Conservation (phyloP, 2,329 filamentous ascomycete species). For the Albophoma yamanashiensis region DNA sequence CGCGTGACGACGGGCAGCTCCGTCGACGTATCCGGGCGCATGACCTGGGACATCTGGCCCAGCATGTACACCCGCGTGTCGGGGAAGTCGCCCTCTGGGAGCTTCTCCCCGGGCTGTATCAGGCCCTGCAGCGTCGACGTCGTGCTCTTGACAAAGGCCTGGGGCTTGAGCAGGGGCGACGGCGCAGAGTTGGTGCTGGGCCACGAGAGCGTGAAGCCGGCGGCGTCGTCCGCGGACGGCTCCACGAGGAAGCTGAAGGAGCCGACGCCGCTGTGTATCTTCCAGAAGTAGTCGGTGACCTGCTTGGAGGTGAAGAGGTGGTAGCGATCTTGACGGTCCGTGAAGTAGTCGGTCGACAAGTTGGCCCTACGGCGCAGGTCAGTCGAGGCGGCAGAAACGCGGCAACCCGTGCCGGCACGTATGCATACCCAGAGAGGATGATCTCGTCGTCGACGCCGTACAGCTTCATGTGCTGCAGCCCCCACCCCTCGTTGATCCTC, state of each 20-base stretch:
- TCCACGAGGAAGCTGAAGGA: constrained; percentile 73
- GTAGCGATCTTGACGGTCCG: constrained; percentile 88
- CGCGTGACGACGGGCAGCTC: constrained; percentile 74
- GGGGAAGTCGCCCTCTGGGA: constrained; percentile 15
- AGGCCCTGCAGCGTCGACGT: constrained; percentile 57
- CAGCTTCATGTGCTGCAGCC: constrained; percentile 96
- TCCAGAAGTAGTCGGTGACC: constrained; percentile 72
- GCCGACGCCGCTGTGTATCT: constrained; percentile 66
- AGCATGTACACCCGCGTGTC: constrained; percentile 78
- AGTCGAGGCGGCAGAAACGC: neutral
- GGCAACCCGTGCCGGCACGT: neutral
- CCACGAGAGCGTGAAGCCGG: constrained; percentile 60
- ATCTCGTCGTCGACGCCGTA: constrained; percentile 95
- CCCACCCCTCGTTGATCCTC: constrained; percentile 96
- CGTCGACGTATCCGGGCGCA: constrained; percentile 71
- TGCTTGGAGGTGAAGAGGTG: constrained; percentile 76
- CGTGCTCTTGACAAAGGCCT: constrained; percentile 58
- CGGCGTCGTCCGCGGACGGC: constrained; percentile 41
- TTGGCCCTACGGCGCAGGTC: constrained; percentile 52
- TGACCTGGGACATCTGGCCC: constrained; percentile 76
- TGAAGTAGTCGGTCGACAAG: constrained; percentile 88
- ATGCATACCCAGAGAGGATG: constrained; percentile 70
- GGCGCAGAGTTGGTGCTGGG: constrained; percentile 62
- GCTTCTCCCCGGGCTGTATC: constrained; percentile 32
- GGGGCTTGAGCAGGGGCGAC: constrained; percentile 60